Conservation (phyloP, 768 basidiomycete species). For the Leccinum arenicola region DNA sequence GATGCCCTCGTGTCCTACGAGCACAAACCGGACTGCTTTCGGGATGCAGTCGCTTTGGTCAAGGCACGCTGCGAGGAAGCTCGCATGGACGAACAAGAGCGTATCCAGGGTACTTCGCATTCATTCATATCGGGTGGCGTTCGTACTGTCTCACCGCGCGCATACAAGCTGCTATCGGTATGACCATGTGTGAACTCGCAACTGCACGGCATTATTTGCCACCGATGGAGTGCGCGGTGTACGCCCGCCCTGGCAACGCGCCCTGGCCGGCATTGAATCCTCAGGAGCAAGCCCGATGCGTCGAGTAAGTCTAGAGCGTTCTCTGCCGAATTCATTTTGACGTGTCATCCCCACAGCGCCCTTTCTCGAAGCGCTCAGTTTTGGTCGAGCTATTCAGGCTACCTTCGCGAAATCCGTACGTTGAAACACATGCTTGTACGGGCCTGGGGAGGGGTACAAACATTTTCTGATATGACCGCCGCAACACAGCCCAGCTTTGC, state of each 20-base stretch:
- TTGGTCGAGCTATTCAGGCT: slow-evolving; percentile 85
- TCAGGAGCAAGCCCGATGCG: slow-evolving; percentile 44
- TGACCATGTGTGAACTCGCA: slow-evolving; percentile 79
- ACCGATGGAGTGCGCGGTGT: slow-evolving; percentile 59
- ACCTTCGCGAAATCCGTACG: slow-evolving; percentile 75
- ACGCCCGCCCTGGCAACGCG: slow-evolving; percentile 6
- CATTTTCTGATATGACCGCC: slow-evolving; percentile 14
- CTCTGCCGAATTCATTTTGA: background rate
- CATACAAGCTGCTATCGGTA: slow-evolving; percentile 64
- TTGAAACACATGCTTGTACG: slow-evolving; percentile 21
- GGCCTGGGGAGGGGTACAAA: background rate
- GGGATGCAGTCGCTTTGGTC: slow-evolving; percentile 46
- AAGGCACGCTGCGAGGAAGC: slow-evolving; percentile 51
- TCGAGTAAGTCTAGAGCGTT: slow-evolving; percentile 39
- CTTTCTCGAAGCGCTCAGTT: slow-evolving; percentile 76
- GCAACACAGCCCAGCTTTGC: slow-evolving; percentile 63
- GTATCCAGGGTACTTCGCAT: slow-evolving; percentile 50
- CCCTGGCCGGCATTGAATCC: slow-evolving; percentile 2
- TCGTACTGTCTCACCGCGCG: slow-evolving; percentile 8
- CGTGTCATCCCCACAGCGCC: slow-evolving; percentile 43
- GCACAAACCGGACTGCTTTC: slow-evolving; percentile 62
- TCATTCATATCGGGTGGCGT: background rate
- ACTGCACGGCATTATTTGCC: slow-evolving; percentile 66
- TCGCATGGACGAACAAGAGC: slow-evolving; percentile 57
- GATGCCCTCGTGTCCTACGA: slow-evolving; percentile 43